Conservation (phyloP, 768 basidiomycete genomes). For the Gymnopilus junonius region DNA sequence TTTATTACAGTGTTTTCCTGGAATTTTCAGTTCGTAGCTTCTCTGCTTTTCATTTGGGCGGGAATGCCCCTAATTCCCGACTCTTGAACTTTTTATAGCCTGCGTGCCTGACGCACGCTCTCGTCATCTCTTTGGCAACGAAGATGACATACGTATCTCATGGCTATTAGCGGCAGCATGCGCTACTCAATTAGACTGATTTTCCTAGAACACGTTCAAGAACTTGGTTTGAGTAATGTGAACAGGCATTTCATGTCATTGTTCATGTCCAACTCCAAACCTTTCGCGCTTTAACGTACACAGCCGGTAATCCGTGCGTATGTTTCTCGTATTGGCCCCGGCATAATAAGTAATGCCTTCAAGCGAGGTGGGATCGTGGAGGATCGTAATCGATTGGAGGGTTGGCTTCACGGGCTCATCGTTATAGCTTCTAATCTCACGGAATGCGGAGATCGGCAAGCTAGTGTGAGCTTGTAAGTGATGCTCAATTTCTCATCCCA, state of each 20-base stretch:
- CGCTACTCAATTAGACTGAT: neutral
- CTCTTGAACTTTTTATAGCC: neutral
- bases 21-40: neutral
- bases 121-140: conserved; percentile 20
- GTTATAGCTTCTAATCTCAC: conserved; percentile 9
- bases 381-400: neutral
- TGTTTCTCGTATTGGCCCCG: neutral
- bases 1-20: too few relatives aligned
- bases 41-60: neutral
- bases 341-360: neutral
- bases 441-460: conserved; percentile 10
- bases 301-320: neutral
- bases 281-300: neutral
- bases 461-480: conserved; percentile 5
- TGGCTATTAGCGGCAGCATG: neutral
- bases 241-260: neutral
- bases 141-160: conserved; percentile 1
- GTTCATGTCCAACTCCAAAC: too few relatives aligned
- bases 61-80: conserved; percentile 5
- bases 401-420: neutral
- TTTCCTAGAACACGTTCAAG: neutral
- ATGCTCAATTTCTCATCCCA: neutral
- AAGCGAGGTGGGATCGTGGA: neutral
- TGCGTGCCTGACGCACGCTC: conserved; percentile 7
- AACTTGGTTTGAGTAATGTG: neutral